These are phyloP conservation scores for Diutina catenulata DNA, from an alignment of 1,139 yeast species.

Conservation along the genomic window DNA sequence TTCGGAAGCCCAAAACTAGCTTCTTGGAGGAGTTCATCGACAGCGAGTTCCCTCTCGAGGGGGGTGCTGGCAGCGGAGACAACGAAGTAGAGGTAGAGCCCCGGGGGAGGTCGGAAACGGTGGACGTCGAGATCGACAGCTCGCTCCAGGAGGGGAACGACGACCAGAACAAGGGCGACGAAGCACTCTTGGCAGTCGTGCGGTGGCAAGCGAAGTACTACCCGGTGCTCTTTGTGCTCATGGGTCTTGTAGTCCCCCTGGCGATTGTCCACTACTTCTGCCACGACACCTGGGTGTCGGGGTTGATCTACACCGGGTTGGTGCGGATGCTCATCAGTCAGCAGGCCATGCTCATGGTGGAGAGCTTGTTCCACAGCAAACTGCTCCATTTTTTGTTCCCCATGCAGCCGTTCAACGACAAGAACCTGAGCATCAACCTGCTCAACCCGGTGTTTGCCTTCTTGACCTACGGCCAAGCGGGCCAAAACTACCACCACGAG, in stretches of 20 bases:
- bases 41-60: slow-evolving; percentile 27
- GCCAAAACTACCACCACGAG: slow-evolving; percentile 64
- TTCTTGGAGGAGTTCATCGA: slow-evolving; percentile 27
- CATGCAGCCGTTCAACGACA: slow-evolving; percentile 51
- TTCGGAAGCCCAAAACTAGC: slow-evolving; percentile 36
- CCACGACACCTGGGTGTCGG: slow-evolving; percentile 37
- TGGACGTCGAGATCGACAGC: neutral
- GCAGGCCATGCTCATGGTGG: slow-evolving; percentile 43
- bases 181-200: slow-evolving; percentile 21
- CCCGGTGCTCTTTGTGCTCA: slow-evolving; percentile 26
- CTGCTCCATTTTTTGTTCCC: slow-evolving; percentile 31
- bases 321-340: slow-evolving; percentile 45
- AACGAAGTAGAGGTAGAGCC: too few relatives aligned
- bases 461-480: slow-evolving; percentile 52
- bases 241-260: slow-evolving; percentile 40
- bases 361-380: slow-evolving; percentile 47
- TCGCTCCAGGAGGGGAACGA: slow-evolving; percentile 9
- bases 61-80: too few relatives aligned
- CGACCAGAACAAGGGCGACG: slow-evolving; percentile 15
- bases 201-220: slow-evolving; percentile 50
- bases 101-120: too few relatives aligned
- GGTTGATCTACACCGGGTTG: slow-evolving; percentile 52
- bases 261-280: slow-evolving; percentile 26
- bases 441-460: slow-evolving; percentile 40
- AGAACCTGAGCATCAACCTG: slow-evolving; percentile 39